Evolutionary conservation across 2,329 filamentous ascomycete species (phyloP).

Genomic region (Aureobasidium sp.): DNA sequence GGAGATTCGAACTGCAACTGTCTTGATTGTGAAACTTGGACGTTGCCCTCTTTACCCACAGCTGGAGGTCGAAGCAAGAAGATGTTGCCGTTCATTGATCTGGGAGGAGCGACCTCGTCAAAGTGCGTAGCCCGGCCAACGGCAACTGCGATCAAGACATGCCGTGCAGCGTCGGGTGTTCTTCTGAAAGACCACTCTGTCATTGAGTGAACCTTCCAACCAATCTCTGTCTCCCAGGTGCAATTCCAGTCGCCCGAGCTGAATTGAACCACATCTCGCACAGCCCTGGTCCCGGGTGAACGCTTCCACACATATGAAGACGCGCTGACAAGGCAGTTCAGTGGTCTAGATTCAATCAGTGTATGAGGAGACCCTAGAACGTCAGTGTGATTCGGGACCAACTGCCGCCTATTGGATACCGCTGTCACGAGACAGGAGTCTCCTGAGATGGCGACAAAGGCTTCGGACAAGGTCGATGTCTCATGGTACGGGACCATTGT

Average conservation of each 20-base stretch:
- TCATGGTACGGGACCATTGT: slow-evolving; percentile 4
- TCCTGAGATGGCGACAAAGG: background rate
- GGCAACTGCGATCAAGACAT: slow-evolving; percentile 55
- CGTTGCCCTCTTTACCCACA: slow-evolving; percentile 37
- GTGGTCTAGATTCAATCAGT: slow-evolving; percentile 37
- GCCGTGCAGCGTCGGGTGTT: slow-evolving; percentile 27
- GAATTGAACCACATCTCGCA: background rate
- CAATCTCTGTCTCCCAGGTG: slow-evolving; percentile 41
- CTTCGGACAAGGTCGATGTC: background rate
- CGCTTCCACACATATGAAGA: slow-evolving; percentile 33
- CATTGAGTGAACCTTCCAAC: slow-evolving; percentile 55
- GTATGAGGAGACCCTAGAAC: slow-evolving; percentile 37
- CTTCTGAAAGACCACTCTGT: slow-evolving; percentile 54
- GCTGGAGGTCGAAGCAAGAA: slow-evolving; percentile 33
- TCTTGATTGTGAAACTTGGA: slow-evolving; percentile 26
- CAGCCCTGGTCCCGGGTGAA: background rate
- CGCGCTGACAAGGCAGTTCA: slow-evolving; percentile 45
- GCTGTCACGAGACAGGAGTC: slow-evolving; percentile 43
- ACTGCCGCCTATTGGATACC: slow-evolving; percentile 36
- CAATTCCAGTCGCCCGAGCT: slow-evolving; percentile 13
- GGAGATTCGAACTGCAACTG: slow-evolving; percentile 35
- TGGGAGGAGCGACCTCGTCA: slow-evolving; percentile 4
- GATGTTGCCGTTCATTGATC: slow-evolving; percentile 41
- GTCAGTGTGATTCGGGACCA: slow-evolving; percentile 35
- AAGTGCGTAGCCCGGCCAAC: slow-evolving; percentile 31